Base-by-base conservation (phyloP, 192 early-diverging fungal genomes). In the Coemansia sp. region DNA sequence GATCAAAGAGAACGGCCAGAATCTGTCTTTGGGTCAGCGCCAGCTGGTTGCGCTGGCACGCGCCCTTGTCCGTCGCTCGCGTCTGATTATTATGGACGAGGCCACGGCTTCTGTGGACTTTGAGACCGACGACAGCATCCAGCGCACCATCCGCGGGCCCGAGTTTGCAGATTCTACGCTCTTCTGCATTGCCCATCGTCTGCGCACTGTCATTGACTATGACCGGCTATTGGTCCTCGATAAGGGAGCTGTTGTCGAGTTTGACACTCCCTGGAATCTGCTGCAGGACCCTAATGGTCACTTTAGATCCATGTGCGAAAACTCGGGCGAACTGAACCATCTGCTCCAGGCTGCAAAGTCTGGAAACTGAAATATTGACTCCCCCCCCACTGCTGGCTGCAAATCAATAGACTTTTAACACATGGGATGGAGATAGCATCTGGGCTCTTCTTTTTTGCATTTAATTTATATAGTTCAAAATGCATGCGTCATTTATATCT, bases 31-130 rank as follows among this genome's bases (percentile, higher is more conserved):
- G 44, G 92, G 92, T 2, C 91, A 94, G 65, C 81, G 91, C 10
- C 91, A 93, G 64, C 70, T 94, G 26, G 67, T 94, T 7, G 88
- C 88, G 54, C 79, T 94, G 48, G 92, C 92, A 0, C 85, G 92
- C 49, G 90, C 92, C 0, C 82, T 93, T 60, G 74, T 94, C 24
- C 85, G 89, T 14, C 78, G 85, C 16, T 84, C 87, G 31, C 78
- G 78, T 8, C 59, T 94, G 21, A 87, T 95, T 49, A 85, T 95
- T 51, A 78, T 94, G 83, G 92, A 95, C 66, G 93, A 95, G 68
- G 94, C 94, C 0, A 97, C 96, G 0, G 95, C 92, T 9, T 87
- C 85, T 3, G 92, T 95, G 4, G 96, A 98, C 65, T 87, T 89
- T 73, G 83, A 86, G 49, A 95, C 93, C 0, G 97, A 98, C 71